These are phyloP conservation scores for Zygotorulaspora florentina DNA, from an alignment of 805 yeast species.

Conservation along the genomic window DNA sequence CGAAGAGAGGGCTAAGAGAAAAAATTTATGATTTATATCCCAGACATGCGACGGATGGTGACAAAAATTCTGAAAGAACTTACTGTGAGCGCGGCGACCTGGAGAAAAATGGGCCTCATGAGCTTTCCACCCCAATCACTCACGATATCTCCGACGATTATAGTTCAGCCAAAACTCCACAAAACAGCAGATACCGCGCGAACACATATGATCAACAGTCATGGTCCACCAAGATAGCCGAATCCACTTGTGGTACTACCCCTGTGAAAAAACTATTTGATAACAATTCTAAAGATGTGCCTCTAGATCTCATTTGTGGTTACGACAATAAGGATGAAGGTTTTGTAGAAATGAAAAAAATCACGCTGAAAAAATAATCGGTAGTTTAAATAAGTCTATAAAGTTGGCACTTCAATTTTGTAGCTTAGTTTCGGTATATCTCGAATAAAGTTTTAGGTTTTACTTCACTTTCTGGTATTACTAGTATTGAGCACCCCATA, in stretches of 20 bases:
- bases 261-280: constrained; percentile 4
- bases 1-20: constrained; percentile 9
- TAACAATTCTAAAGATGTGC: constrained; percentile 15
- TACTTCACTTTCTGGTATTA: not conserved
- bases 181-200: constrained; percentile 7
- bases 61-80: constrained; percentile 13
- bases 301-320: constrained; percentile 20
- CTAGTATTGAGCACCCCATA: constrained; percentile 1
- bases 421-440: not conserved
- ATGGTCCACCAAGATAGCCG: constrained; percentile 30
- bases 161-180: not conserved
- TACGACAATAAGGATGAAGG: constrained; percentile 4
- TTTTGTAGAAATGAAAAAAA: constrained; percentile 10
- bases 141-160: not conserved
- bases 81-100: constrained; percentile 14
- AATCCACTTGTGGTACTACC: constrained; percentile 6
- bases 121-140: constrained; percentile 12
- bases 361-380: constrained; percentile 6
- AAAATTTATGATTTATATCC: constrained; percentile 16
- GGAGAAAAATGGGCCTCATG: constrained; percentile 17
- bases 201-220: constrained; percentile 23
- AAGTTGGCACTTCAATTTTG: not conserved
- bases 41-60: constrained; percentile 5
- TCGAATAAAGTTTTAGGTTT: not conserved
- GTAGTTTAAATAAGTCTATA: not conserved